Base-by-base conservation (phyloP, 345 rosid genomes). In the Lenwebbia sp. region DNA sequence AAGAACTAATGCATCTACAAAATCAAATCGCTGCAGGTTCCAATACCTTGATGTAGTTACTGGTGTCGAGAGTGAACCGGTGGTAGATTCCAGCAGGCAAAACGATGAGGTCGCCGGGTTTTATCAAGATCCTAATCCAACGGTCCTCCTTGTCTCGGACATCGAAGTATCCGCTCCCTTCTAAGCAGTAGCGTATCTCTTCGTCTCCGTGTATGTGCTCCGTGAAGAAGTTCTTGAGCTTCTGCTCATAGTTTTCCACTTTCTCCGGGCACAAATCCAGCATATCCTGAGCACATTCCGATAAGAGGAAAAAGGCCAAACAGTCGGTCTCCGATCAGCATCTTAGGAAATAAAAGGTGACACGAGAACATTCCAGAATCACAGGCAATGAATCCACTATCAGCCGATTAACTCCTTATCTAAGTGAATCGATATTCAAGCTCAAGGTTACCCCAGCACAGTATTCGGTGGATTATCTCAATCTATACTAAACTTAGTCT, bases 151-250 rank as follows among this genome's bases (percentile, higher is more conserved):
- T 93, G 92, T 95, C 98, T n/a, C 98, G 92, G 84, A 95, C 96
- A 89, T 96, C 98, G 83, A 95, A 96, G 87, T 96, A 96, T 26
- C 96, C 99, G 83, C 96, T 93, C 76, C 99, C 99, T 22, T 89
- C 92, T 58, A 95, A 74, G 92, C 97, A 95, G 90, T 95, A 95
- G 83, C 98, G 96, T 58, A 96, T 95, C 92, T 96, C 99, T 86
- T 96, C 98, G 44, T 95, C 99, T 28, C 93, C 93, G 83, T 96
- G 98, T 81, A 96, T 92, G 89, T 96, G 98, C 90, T 96, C 98
- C 1, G 94, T 94, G 88, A 92, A 96, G 92, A 95, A 95, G 90
- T 93, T 95, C 91, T 89, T 95, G 62, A 95, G 93, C 93, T 96
- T 95, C 92, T 96, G 96, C 83, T 95, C 96, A 13, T 92, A 96